Base-by-base conservation (phyloP, 768 basidiomycete species). In the Rhodotorula babjevae region DNA sequence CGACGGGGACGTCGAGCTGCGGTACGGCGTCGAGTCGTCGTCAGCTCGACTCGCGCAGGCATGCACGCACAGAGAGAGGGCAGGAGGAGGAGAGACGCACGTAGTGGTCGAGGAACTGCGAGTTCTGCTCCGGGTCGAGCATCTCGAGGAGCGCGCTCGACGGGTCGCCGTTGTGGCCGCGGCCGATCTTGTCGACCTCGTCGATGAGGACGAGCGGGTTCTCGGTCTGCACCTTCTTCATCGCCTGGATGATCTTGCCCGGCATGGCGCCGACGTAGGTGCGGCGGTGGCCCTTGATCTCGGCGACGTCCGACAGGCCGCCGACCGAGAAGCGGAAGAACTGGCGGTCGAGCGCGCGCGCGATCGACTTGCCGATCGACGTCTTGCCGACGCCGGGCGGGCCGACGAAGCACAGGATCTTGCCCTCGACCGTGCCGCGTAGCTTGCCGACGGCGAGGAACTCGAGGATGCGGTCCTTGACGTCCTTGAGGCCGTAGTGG, bases 341-440 rank as follows among this genome's bases (percentile, higher is more conserved):
- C 80, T 92, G 89, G 70, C 95, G 83, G 40, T 89, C 88, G 33
- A 99, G 84, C 8, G 95, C 94, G 25, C 93, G 86, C 0, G 96
- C 89, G 63, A 99, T 96, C 5, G 89, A 91, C 84, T 94, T 94
- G 61, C 94, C 95, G 56, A 98, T 96, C 67, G 88, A 89, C 9
- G 95, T 98, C 84, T 98, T 97, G 53, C 95, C 95, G 9, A 99
- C 96, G 79, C 95, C 95, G 7, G 95, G 96, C 18, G 96, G 96
- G 25, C 96, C 96, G 52, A 90, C 92, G 33, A 99, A 86, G 78
- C 93, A 95, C 55, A 98, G 89, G 77, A 99, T 99, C 84, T 99
- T 99, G 76, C 95, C 96, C 79, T 98, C 85, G 27, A 98, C 93
- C 0, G 90, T 93, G 15, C 96, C 96, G 25, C 93, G 87, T 1